Base-by-base conservation (phyloP, 192 early-diverging fungal genomes). In the Coemansia sp. region DNA sequence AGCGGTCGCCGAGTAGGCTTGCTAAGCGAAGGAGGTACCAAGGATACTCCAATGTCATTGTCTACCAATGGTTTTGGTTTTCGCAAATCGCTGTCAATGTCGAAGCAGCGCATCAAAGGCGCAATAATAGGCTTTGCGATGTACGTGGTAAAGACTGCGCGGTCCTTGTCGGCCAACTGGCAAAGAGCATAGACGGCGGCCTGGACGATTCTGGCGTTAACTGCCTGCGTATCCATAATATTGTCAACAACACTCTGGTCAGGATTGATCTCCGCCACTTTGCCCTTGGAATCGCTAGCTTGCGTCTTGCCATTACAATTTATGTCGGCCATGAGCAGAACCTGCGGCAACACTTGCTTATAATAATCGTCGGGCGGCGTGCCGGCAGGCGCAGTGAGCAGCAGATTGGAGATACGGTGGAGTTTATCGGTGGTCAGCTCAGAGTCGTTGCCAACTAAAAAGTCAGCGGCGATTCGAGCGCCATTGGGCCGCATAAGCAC, bases 401-500 rank as follows among this genome's bases (percentile, higher is more conserved):
- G 24, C 41, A 85, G 65, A 4, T 47, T 49, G 12, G 78, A 61
- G 3, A 80, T 65, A 18, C 75, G 78, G n/a, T 77, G 74, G 63
- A 80, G 68, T 60, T 80, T 80, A 24, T 64, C 66, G 5, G 74
- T 46, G 3, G 71, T 65, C 5, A 72, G 44, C 9, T 75, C 63
- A n/a, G 84, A 80, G 34, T 79, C 77, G 46, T 85, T 82, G 3
- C 87, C 89, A 6, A 90, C 83, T 36, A 93, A 84, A 72, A 89
- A 94, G 62, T 93, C 88, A 15, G 94, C 66, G 3, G 91, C 85
- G 7, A 89, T 80, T 9, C 76, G 85, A 0, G 90, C 86, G 12
- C 94, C 94, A 36, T 73, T 76, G 0, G 89, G 88, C 20, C 88
- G 75, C 63, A 92, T 74, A 15, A 95, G 55, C 36, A 93, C 86